Base-by-base conservation (phyloP, 495 filamentous ascomycete species). In the Penicillium cataractarum region DNA sequence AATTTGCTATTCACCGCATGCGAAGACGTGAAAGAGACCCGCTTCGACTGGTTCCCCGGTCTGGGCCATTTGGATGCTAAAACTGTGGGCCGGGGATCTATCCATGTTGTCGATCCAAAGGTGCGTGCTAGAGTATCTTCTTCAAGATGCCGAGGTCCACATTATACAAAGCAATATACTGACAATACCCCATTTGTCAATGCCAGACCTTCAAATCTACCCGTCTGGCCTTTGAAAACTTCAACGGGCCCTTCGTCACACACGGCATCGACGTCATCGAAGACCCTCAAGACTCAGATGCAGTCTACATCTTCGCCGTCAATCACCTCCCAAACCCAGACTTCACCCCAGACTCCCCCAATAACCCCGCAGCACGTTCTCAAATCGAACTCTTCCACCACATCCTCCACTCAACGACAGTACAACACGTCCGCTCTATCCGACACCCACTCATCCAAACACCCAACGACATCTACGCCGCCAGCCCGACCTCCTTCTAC, bases 351-450 rank as follows among this genome's bases (percentile, higher is more conserved):
- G 21, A 65, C 33, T 21, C 58, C 13, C 55, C 70, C 19, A 53
- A 65, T 0, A 60, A 70, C 4, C 71, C 68, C 24, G 75, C 78
- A 46, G 74, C 78, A 5, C 74, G 75, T 6, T 86, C 86, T 0
- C 83, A 84, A 26, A 69, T 89, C 40, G 86, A 89, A 63, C 57
- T 88, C 21, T 88, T 89, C 66, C 80, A 83, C 54, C 84, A 89
- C 61, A 69, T 81, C 26, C 64, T 82, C 10, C 65, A 68, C 2
- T 66, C 69, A 0, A 55, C 58, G 7, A 73, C 68, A 0, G 69
- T 72, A 19, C 66, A 58, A 72, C 70, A 83, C 75, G 61, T 84
- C 65, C 65, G 77, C 79, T 81, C 80, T 0, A 74, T 81, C 53
- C 52, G 55, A 0, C 78, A 81, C 62, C 67, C 73, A 8, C 59